These are phyloP conservation scores for Cylindrotheca closterium DNA, from an alignment of 108 stramenopile species.

Conservation along the genomic window DNA sequence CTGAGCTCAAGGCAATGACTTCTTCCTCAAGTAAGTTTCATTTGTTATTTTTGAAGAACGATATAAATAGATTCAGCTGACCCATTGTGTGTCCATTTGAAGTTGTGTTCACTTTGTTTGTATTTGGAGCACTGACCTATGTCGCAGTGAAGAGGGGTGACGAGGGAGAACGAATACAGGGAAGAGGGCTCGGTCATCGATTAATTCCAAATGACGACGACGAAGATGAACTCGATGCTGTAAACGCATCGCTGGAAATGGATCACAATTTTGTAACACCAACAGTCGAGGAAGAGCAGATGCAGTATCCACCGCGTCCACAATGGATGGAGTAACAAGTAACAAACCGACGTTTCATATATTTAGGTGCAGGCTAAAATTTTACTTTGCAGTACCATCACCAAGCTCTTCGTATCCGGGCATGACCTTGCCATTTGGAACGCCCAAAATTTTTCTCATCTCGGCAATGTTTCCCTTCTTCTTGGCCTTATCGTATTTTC, in stretches of 20 bases:
- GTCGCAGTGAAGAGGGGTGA: conserved; percentile 32
- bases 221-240: conserved; percentile 15
- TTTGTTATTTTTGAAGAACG: too few relatives aligned
- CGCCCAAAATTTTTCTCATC: conserved; percentile 86
- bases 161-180: neutral
- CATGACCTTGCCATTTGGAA: conserved; percentile 88
- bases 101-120: conserved; percentile 76
- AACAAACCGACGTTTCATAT: neutral
- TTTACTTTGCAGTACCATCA: conserved; percentile 58
- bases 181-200: conserved; percentile 15
- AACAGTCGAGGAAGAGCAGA: neutral
- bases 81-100: too few relatives aligned
- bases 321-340: neutral
- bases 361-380: neutral
- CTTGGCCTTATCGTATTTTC: conserved; percentile 86
- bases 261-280: neutral
- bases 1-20: conserved; percentile 81
- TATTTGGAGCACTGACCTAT: conserved; percentile 79
- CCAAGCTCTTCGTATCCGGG: conserved; percentile 89
- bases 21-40: conserved; percentile 54
- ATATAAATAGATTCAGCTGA: too few relatives aligned
- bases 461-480: conserved; percentile 82
- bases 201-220: conserved; percentile 26
- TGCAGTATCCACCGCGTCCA: neutral
- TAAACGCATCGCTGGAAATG: conserved; percentile 18